phyloP scores from a whole-genome alignment of 202 grass and related monocot genomes.

The Sporobolus alterniflorus region DNA sequence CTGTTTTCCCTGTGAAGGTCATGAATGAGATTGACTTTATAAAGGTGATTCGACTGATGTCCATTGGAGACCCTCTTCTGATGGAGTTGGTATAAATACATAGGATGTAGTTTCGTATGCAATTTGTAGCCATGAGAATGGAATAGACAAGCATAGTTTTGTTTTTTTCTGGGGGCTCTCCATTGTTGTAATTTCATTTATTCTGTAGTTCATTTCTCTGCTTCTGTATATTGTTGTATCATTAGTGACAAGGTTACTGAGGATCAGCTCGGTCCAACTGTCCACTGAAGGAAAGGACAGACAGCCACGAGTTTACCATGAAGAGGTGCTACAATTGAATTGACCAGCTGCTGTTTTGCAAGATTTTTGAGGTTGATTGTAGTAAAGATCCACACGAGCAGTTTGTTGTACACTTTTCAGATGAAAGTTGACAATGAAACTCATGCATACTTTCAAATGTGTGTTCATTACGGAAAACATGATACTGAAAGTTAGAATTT shows the following conservation, averaged over 20 bases:
- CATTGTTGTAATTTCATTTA: constrained; percentile 67
- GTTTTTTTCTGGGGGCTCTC: constrained; percentile 50
- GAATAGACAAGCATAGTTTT: constrained; percentile 57
- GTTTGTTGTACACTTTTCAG: constrained; percentile 37
- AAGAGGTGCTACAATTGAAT: constrained; percentile 25
- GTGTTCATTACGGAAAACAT: constrained; percentile 10
- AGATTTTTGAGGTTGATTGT: constrained; percentile 35
- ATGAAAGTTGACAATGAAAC: constrained; percentile 43
- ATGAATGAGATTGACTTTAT: constrained; percentile 93
- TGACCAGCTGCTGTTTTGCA: constrained; percentile 34
- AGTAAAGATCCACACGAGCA: constrained; percentile 31
- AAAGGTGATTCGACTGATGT: constrained; percentile 86
- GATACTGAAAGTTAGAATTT: constrained; percentile 17
- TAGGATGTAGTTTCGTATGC: constrained; percentile 28
- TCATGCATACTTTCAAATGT: constrained; percentile 4
- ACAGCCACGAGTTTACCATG: constrained; percentile 13
- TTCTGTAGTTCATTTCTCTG: constrained; percentile 54
- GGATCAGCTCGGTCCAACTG: constrained; percentile 48
- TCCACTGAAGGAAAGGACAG: constrained; percentile 47
- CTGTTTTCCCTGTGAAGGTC: constrained; percentile 92
- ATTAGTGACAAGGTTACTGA: constrained; percentile 53
- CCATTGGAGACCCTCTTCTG: constrained; percentile 86
- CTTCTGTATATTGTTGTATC: constrained; percentile 63
- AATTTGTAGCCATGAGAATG: constrained; percentile 21
- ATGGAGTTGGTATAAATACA: constrained; percentile 87